phyloP scores from a whole-genome alignment of 2,329 filamentous ascomycete genomes.

The Aspergillus pseudoglaucus region DNA sequence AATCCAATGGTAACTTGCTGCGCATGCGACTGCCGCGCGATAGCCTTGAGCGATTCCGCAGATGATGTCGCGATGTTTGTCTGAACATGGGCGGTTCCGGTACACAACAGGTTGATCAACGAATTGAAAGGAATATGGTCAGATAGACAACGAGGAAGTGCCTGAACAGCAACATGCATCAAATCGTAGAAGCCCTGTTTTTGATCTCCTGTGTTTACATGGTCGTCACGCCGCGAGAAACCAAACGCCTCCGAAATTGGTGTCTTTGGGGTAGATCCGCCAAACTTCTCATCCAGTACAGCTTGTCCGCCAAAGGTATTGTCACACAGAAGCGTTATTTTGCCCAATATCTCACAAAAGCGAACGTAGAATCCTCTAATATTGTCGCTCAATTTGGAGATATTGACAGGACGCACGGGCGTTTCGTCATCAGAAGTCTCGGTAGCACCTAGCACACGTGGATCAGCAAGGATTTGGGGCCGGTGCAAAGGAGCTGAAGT shows the following conservation, averaged over 20 bases:
- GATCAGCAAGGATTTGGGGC: conserved; percentile 32
- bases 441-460: conserved; percentile 19
- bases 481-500: conserved; percentile 28
- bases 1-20: conserved; percentile 96
- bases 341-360: conserved; percentile 91
- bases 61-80: conserved; percentile 87
- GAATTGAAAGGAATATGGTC: conserved; percentile 87
- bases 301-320: conserved; percentile 96
- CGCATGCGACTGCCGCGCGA: conserved; percentile 85
- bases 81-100: conserved; percentile 92
- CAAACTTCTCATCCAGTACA: conserved; percentile 91
- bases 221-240: conserved; percentile 75
- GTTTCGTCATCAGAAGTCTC: conserved; percentile 24
- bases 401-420: conserved; percentile 49
- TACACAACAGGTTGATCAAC: conserved; percentile 89
- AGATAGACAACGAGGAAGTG: conserved; percentile 86
- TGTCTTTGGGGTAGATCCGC: conserved; percentile 78
- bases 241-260: conserved; percentile 92
- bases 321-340: conserved; percentile 93
- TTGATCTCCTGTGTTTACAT: conserved; percentile 67
- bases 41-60: conserved; percentile 86
- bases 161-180: conserved; percentile 90
- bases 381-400: conserved; percentile 61
- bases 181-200: conserved; percentile 95
- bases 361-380: conserved; percentile 79